These are phyloP conservation scores for Echites panduratus DNA, from an alignment of 257 asterid genomes.

Conservation along the genomic window DNA sequence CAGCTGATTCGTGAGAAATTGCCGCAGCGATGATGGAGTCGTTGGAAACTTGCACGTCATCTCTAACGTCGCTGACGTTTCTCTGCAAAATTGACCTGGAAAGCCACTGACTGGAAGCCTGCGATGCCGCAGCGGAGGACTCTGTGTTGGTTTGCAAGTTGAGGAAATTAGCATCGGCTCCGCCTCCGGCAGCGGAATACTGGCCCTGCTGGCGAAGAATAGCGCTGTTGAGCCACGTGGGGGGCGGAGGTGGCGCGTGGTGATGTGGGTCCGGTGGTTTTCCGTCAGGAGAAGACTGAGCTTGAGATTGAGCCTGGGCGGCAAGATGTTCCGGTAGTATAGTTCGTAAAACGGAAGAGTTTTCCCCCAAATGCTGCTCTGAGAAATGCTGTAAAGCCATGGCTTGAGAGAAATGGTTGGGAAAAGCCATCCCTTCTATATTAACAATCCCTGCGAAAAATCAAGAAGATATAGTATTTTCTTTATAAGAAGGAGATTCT, in stretches of 20 bases:
- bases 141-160: slow-evolving; percentile 47
- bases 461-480: neutral
- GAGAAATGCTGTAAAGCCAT: slow-evolving; percentile 53
- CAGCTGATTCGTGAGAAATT: slow-evolving; percentile 36
- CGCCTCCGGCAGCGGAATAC: slow-evolving; percentile 17
- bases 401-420: slow-evolving; percentile 51
- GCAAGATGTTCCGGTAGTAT: slow-evolving; percentile 24
- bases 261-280: slow-evolving; percentile 27
- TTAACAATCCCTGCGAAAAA: no score
- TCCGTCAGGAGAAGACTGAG: slow-evolving; percentile 13
- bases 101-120: slow-evolving; percentile 40
- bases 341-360: slow-evolving; percentile 25
- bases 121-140: slow-evolving; percentile 22
- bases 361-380: slow-evolving; percentile 29
- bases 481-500: neutral
- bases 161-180: slow-evolving; percentile 41
- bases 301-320: slow-evolving; percentile 13
- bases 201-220: slow-evolving; percentile 44
- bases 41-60: slow-evolving; percentile 34
- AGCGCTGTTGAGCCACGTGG: slow-evolving; percentile 58
- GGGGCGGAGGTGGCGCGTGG: slow-evolving; percentile 31
- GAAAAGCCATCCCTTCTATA: slow-evolving; percentile 35
- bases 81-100: slow-evolving; percentile 40
- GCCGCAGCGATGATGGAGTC: slow-evolving; percentile 31
- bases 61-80: slow-evolving; percentile 27